Percentiles rank a stretch among this genome's conserved stretches.
These are phyloP conservation scores for Eragrostis nindensis DNA, from an alignment of 176 grass and related monocot genomes.

Conservation along the genomic window DNA sequence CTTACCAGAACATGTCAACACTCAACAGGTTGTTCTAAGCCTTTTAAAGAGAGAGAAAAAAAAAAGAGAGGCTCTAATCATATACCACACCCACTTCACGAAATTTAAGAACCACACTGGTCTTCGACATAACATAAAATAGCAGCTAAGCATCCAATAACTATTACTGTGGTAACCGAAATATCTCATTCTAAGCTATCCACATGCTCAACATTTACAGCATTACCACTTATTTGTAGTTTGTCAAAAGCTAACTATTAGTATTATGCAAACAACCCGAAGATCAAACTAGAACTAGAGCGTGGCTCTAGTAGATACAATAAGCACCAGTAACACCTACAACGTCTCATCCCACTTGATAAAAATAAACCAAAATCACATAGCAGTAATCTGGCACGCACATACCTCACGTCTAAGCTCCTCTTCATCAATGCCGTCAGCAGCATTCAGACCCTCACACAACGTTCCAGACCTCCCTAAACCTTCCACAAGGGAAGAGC, in stretches of 20 bases:
- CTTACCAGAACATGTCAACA: neutral
- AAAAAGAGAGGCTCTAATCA: neutral
- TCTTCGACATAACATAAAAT: slow-evolving; percentile 3
- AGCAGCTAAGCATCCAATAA: neutral
- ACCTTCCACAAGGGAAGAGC: slow-evolving; percentile 32
- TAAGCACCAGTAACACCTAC: neutral
- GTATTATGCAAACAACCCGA: neutral
- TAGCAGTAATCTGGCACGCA: neutral
- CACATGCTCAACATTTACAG: neutral
- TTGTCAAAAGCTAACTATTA: neutral
- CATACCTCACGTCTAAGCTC: slow-evolving; percentile 55
- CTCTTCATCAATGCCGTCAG: slow-evolving; percentile 22
- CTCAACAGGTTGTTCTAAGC: neutral
- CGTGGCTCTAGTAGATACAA: neutral
- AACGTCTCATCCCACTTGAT: neutral
- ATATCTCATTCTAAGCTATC: neutral
- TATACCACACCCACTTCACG: neutral
- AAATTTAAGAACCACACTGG: slow-evolving; percentile 12
- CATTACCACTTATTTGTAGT: neutral
- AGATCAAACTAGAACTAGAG: neutral
- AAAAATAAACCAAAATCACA: neutral
- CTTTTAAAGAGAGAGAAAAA: neutral
- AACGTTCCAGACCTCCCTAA: neutral
- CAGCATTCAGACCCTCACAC: neutral
- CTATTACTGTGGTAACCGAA: neutral